These are phyloP conservation scores for Saxophila tyrrhenica DNA, from an alignment of 495 filamentous ascomycete genomes.

Conservation along the genomic window DNA sequence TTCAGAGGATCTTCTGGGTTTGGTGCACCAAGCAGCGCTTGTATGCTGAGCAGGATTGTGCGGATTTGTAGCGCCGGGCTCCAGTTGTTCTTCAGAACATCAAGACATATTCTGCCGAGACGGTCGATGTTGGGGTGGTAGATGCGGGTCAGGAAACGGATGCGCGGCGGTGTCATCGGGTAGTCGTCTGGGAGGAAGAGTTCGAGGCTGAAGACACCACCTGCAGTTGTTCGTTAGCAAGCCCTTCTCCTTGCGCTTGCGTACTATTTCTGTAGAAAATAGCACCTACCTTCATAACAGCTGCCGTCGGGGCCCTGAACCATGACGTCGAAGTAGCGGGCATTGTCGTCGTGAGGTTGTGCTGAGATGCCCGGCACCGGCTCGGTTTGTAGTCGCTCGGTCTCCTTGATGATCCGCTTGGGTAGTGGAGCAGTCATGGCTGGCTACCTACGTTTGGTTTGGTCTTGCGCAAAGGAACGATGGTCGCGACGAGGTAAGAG, in stretches of 20 bases:
- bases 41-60: slow-evolving; percentile 93
- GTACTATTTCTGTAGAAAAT: too few relatives aligned
- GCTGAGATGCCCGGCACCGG: slow-evolving; percentile 95
- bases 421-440: slow-evolving; percentile 50
- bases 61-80: slow-evolving; percentile 96
- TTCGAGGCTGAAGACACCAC: slow-evolving; percentile 93
- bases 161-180: slow-evolving; percentile 97
- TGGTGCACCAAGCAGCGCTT: slow-evolving; percentile 88
- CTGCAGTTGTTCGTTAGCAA: slow-evolving; percentile 34
- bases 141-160: slow-evolving; percentile 96
- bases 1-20: slow-evolving; percentile 96
- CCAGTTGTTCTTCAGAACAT: slow-evolving; percentile 99
- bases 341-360: slow-evolving; percentile 95
- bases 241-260: too few relatives aligned
- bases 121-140: slow-evolving; percentile 99
- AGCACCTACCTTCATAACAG: slow-evolving; percentile 69
- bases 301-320: slow-evolving; percentile 92
- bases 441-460: too few relatives aligned
- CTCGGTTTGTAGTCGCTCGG: slow-evolving; percentile 90
- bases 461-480: too few relatives aligned
- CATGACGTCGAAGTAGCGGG: slow-evolving; percentile 94
- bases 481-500: too few relatives aligned
- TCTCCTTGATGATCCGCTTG: slow-evolving; percentile 97
- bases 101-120: slow-evolving; percentile 89
- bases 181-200: slow-evolving; percentile 99